Evolutionary conservation across 2,329 filamentous ascomycete genomes (phyloP), one percentile per base, ranked within the genome.

Genomic region (Peltaster fructicola): DNA sequence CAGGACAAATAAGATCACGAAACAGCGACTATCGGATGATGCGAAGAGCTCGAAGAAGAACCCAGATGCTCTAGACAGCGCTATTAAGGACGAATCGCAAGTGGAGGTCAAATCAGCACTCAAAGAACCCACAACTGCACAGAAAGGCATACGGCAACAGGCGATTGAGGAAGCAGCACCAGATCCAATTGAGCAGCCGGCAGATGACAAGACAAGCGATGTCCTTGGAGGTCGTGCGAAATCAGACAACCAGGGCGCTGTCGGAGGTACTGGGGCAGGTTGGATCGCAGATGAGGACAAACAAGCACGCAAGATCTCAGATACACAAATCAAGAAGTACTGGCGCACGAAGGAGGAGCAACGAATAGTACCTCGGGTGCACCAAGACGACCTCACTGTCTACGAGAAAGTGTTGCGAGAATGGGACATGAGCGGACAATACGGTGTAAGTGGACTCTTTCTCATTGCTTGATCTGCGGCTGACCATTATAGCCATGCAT

Each of bases 401-500:
- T 63, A 75, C 28, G 84, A 95, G 61, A 92, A 85, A 59, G 70
- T 95, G 14, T 52, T 95, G 41, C 63, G 85, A 34, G 79, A 92
- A 48, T 98, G 88, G 53, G 88, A 98, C 48, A 75, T 91, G 37
- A 88, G 74, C 44, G 79, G 68, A 31, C 79, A 92, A 43, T 98
- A 79, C 49, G 88, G 88, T 29, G 82, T 91, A 68, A 58, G 78
- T 70, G 8, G 13, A 3, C 8, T 8, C 6, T 8, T 15, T 4
- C 8, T 20, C 8, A 10, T 16, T 15, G 7, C 6, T 9, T 13
- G 11, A 13, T 7, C 18, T 14, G 18, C 12, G 29, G 27, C 35
- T 41, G 19, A 41, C 26, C 5, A 14, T 18, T 35, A 21, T 42
- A 91, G 80, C 88, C 88, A 2, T 91, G 80, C 44, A 76, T 92